Evolutionary conservation across 495 filamentous ascomycete species (phyloP).

Genomic region (Daldinia grandis): DNA sequence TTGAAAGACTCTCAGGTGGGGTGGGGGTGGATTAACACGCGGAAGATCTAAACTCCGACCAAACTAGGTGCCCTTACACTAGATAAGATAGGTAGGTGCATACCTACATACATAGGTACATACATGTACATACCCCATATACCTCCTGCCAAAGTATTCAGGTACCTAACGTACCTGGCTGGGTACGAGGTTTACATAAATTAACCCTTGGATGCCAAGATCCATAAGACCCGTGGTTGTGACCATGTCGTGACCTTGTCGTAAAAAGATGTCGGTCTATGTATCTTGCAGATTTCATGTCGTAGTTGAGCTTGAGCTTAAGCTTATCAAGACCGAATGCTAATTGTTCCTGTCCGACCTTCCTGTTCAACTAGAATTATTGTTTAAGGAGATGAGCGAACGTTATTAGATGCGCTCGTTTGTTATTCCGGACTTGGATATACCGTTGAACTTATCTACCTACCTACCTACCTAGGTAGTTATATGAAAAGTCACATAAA

Average conservation of each 20-base stretch:
- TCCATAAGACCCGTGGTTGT: not conserved
- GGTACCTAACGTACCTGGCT: not conserved
- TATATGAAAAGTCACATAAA: no score
- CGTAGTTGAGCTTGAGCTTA: constrained; percentile 26
- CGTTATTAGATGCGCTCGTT: not conserved
- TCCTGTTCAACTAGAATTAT: constrained; percentile 2
- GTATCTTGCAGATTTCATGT: constrained; percentile 20
- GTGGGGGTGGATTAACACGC: not conserved
- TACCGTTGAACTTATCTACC: constrained; percentile 1
- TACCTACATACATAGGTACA: no score
- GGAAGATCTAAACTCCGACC: constrained; percentile 37
- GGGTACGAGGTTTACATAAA: not conserved
- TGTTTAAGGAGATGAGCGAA: not conserved
- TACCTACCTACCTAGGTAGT: not conserved
- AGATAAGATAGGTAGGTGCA: not conserved
- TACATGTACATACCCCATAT: no score
- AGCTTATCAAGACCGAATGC: constrained; percentile 12
- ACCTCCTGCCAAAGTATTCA: no score
- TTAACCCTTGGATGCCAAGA: constrained; percentile 23
- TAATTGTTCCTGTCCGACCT: constrained; percentile 6
- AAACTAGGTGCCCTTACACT: not conserved
- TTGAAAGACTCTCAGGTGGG: not conserved
- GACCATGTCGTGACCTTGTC: not conserved
- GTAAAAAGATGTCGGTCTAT: not conserved
- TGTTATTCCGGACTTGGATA: not conserved